Evolutionary conservation across 108 stramenopile genomes (phyloP).

Genomic region (Epipyxis sp.): DNA sequence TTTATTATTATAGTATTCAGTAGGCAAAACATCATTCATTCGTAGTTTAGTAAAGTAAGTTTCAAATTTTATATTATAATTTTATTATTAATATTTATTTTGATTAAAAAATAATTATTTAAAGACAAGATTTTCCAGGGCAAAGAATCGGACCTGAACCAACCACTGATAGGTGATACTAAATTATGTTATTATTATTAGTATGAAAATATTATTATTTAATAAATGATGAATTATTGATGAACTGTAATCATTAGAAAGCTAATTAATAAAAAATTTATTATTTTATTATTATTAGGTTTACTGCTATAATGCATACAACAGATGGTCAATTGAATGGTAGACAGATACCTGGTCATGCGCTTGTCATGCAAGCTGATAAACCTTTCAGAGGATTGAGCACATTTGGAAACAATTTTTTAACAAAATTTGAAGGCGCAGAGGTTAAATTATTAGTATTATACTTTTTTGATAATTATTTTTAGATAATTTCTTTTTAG

Average conservation of each 20-base stretch:
- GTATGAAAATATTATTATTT: too few species aligned
- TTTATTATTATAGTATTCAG: too few species aligned
- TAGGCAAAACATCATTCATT: conserved; percentile 62
- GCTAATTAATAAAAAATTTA: background rate
- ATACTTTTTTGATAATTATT: too few species aligned
- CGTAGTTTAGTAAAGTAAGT: conserved; percentile 13
- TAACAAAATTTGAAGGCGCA: conserved; percentile 88
- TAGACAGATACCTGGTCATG: conserved; percentile 89
- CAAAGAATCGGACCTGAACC: conserved; percentile 84
- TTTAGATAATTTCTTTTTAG: too few species aligned
- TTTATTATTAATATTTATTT: conserved; percentile 53
- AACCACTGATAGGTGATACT: conserved; percentile 23
- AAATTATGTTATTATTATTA: too few species aligned
- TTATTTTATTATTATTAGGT: conserved; percentile 65
- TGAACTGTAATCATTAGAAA: background rate
- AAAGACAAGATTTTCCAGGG: conserved; percentile 62
- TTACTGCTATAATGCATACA: conserved; percentile 89
- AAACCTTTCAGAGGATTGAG: conserved; percentile 90
- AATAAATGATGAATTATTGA: background rate
- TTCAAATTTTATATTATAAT: too few species aligned
- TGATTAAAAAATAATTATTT: conserved; percentile 54
- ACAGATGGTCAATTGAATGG: conserved; percentile 71
- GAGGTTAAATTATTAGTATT: too few species aligned
- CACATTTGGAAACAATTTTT: conserved; percentile 87
- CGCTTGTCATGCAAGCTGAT: conserved; percentile 89